A percentile compares a stretch with the other conserved stretches of the same genome.
Evolutionary conservation across 164 flowering plant genomes (phyloP).

Genomic region (Annona cherimola): DNA sequence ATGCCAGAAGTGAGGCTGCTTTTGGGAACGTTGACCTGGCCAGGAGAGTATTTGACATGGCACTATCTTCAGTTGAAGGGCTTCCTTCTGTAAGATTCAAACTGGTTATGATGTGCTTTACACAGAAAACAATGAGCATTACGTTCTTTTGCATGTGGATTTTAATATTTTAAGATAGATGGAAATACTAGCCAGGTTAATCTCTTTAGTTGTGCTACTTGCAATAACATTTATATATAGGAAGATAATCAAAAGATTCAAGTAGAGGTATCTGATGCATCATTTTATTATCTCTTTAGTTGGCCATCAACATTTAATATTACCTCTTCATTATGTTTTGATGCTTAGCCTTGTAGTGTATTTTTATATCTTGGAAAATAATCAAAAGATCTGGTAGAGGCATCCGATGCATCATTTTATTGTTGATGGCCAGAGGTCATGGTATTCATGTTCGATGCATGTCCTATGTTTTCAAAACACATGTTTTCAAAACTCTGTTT

Average conservation of each 20-base stretch:
- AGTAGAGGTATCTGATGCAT: background rate
- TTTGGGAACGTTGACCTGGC: slow-evolving; percentile 80
- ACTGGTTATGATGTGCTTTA: background rate
- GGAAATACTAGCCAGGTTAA: background rate
- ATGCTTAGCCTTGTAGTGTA: no score
- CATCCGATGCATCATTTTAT: background rate
- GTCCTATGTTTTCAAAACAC: background rate
- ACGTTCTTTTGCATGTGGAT: no score
- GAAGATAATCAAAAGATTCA: background rate
- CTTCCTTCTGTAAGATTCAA: slow-evolving; percentile 53
- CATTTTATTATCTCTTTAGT: no score
- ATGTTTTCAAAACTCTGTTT: slow-evolving; percentile 9
- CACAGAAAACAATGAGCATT: background rate
- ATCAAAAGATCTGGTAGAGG: background rate
- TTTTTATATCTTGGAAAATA: background rate
- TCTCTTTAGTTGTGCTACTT: background rate
- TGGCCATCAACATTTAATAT: background rate
- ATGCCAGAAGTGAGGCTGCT: slow-evolving; percentile 81
- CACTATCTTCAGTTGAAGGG: slow-evolving; percentile 63
- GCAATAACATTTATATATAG: background rate
- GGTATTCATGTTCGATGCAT: background rate
- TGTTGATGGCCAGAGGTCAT: background rate
- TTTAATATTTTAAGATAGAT: no score
- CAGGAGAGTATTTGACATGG: slow-evolving; percentile 94
- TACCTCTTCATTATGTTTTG: no score